Conservation (phyloP, 2,329 filamentous ascomycete genomes). For the Alternaria rosae region DNA sequence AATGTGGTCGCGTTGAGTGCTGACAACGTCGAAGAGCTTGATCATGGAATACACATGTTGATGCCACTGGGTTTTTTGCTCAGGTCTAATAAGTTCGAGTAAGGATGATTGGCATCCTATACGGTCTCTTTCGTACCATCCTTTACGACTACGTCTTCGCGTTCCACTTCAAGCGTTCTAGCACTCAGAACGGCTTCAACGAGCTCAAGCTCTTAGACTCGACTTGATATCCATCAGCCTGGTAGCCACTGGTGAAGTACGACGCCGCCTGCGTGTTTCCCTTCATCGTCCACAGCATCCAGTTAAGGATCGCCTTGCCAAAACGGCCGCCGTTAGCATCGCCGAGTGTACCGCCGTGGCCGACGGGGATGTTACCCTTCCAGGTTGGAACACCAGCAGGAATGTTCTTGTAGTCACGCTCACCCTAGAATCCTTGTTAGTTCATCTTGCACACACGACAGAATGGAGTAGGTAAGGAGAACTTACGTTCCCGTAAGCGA, state of each 20-base stretch:
- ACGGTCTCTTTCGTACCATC: not conserved
- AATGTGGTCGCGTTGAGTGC: not conserved
- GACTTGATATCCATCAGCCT: conserved; percentile 19
- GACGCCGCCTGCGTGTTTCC: conserved; percentile 13
- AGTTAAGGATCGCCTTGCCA: conserved; percentile 20
- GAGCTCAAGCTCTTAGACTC: conserved; percentile 8
- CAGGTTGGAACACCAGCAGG: conserved; percentile 17
- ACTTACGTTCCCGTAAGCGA: conserved; percentile 29
- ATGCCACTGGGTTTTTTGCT: not conserved
- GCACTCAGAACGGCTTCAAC: conserved; percentile 13
- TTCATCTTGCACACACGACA: too few relatives aligned
- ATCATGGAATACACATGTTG: not conserved
- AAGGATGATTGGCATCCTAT: not conserved
- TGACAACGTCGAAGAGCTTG: not conserved
- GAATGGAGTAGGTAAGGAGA: not conserved
- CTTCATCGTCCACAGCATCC: conserved; percentile 24
- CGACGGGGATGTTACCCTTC: conserved; percentile 32
- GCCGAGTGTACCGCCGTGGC: conserved; percentile 24
- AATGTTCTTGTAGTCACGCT: conserved; percentile 27
- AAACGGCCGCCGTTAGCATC: conserved; percentile 25
- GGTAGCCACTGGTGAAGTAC: conserved; percentile 9
- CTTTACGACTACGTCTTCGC: not conserved
- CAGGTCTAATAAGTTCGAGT: not conserved
- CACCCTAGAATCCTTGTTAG: conserved; percentile 12
- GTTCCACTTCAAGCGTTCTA: not conserved